A percentile compares a stretch with the other conserved stretches of the same genome.
Conservation (phyloP, 2,329 filamentous ascomycete species). For the Aspergillus proliferans region DNA sequence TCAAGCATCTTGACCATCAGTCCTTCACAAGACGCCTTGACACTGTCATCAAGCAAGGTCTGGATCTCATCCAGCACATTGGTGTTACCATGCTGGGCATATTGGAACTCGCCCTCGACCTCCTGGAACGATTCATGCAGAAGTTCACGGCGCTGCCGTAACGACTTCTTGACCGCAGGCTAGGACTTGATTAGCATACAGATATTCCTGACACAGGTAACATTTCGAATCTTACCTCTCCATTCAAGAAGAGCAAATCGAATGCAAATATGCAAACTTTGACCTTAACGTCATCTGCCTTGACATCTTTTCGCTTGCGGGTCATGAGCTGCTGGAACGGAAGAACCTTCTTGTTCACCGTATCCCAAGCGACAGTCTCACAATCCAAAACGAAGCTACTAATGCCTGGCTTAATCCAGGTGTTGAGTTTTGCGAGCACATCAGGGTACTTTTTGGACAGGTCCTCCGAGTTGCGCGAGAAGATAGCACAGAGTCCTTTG, state of each 20-base stretch:
- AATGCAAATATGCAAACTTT: conserved; percentile 97
- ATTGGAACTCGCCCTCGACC: conserved; percentile 83
- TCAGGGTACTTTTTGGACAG: conserved; percentile 97
- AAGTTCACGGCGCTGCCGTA: conserved; percentile 75
- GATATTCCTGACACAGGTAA: neutral
- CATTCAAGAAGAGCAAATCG: conserved; percentile 88
- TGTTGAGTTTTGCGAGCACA: conserved; percentile 77
- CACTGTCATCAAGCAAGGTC: conserved; percentile 81
- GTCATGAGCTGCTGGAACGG: conserved; percentile 99
- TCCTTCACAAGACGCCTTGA: conserved; percentile 93
- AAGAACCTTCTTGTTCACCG: conserved; percentile 87
- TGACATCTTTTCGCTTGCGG: conserved; percentile 93
- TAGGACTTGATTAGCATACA: conserved; percentile 13
- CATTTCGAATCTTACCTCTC: conserved; percentile 50
- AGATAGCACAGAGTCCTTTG: conserved; percentile 79
- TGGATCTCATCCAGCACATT: conserved; percentile 93
- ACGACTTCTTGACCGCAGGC: conserved; percentile 75
- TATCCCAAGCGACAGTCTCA: conserved; percentile 95
- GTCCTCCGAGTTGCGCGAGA: conserved; percentile 95
- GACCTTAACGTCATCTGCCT: conserved; percentile 88
- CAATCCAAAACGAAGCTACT: conserved; percentile 98
- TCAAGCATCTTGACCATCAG: conserved; percentile 99
- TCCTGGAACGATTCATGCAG: conserved; percentile 67
- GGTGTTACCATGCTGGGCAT: conserved; percentile 80
- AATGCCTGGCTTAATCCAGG: conserved; percentile 84